A percentile compares a stretch with the other conserved stretches of the same genome.
phyloP scores from a whole-genome alignment of 305 asterid genomes.

The Rubia peregrina region DNA sequence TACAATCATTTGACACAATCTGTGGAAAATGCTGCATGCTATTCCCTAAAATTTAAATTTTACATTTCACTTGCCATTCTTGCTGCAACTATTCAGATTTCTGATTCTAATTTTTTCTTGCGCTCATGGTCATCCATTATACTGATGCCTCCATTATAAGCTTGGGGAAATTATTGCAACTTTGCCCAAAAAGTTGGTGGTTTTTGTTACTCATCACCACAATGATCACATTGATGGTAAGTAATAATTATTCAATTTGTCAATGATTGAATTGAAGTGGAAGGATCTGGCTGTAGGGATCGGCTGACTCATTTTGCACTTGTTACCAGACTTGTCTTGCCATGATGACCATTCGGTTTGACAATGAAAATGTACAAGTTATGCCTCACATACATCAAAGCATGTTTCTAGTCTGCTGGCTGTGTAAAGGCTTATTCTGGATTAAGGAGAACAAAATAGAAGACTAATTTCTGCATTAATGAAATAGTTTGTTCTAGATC shows the following conservation, averaged over 20 bases:
- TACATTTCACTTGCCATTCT: neutral
- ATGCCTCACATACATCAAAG: neutral
- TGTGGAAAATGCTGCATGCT: neutral
- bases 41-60: neutral
- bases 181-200: constrained; percentile 68
- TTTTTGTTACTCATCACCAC: constrained; percentile 94
- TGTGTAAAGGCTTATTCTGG: neutral
- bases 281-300: neutral
- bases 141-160: constrained; percentile 33
- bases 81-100: neutral
- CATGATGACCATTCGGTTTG: neutral
- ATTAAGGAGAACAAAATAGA: neutral
- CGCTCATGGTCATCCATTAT: neutral
- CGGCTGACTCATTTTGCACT: neutral
- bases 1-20: neutral
- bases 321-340: neutral
- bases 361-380: neutral
- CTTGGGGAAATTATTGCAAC: constrained; percentile 69
- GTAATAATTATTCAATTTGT: constrained; percentile 16
- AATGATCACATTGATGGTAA: constrained; percentile 88
- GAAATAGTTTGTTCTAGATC: neutral
- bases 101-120: neutral
- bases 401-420: neutral
- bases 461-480: neutral
- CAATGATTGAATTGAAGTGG: neutral